phyloP scores from a whole-genome alignment of 2,329 filamentous ascomycete genomes.

The Aureobasidium vineae region DNA sequence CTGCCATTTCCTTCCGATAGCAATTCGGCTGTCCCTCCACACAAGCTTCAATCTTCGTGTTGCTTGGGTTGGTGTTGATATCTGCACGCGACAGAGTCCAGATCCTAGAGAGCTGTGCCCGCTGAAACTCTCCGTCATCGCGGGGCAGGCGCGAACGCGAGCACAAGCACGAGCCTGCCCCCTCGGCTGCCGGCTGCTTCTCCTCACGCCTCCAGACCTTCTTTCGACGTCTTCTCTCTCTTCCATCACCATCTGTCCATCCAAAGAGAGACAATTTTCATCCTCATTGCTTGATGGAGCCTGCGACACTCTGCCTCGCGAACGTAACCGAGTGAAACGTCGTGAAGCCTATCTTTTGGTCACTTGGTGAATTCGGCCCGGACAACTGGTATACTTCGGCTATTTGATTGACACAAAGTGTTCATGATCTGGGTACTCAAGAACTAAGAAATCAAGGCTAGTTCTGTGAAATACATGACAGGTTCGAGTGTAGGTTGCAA shows the following conservation, averaged over 20 bases:
- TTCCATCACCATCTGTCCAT: neutral
- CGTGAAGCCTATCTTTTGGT: too few species aligned
- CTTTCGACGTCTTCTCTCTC: constrained; percentile 5
- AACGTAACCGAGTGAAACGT: neutral
- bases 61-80: neutral
- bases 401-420: neutral
- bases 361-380: neutral
- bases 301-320: too few species aligned
- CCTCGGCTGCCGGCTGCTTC: constrained; percentile 4
- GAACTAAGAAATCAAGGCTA: neutral
- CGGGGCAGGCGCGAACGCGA: constrained; percentile 3
- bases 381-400: neutral
- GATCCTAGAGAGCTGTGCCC: neutral
- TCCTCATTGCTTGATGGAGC: neutral
- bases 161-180: neutral
- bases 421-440: neutral
- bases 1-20: constrained; percentile 46
- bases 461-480: neutral
- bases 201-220: constrained; percentile 5
- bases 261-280: neutral
- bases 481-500: neutral
- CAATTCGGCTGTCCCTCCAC: neutral
- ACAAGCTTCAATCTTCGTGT: neutral
- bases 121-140: constrained; percentile 20
- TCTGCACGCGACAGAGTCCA: neutral